These are phyloP conservation scores for Pleurotus sapidus DNA, from an alignment of 768 basidiomycete species.

Conservation along the genomic window DNA sequence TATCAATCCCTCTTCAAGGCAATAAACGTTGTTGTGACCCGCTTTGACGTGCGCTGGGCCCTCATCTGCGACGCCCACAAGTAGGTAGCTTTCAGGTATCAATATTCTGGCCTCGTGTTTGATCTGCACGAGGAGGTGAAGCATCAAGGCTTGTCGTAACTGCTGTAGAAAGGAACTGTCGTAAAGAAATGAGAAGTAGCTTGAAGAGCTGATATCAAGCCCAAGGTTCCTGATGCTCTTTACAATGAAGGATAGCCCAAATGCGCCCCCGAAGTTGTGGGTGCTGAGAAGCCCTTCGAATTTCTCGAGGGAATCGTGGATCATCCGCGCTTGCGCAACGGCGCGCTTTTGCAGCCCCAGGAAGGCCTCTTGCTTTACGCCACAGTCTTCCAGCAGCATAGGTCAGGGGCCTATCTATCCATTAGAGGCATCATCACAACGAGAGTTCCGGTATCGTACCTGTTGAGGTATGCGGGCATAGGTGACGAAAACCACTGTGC, in stretches of 20 bases:
- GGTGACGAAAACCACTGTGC: slow-evolving; percentile 61
- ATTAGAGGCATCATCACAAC: background rate
- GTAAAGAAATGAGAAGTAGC: slow-evolving; percentile 27
- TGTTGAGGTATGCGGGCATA: slow-evolving; percentile 65
- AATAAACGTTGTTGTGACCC: slow-evolving; percentile 53
- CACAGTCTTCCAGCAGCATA: slow-evolving; percentile 80
- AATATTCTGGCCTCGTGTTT: slow-evolving; percentile 76
- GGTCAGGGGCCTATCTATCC: slow-evolving; percentile 53
- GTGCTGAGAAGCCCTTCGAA: slow-evolving; percentile 47
- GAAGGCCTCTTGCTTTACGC: slow-evolving; percentile 57
- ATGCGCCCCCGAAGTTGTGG: slow-evolving; percentile 45
- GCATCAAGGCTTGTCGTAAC: slow-evolving; percentile 59
- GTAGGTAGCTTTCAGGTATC: slow-evolving; percentile 61
- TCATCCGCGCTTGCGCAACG: slow-evolving; percentile 53
- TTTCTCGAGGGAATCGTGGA: slow-evolving; percentile 51
- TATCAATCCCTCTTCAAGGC: slow-evolving; percentile 54
- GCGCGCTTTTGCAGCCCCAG: slow-evolving; percentile 57
- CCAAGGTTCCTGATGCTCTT: slow-evolving; percentile 42
- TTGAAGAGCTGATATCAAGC: slow-evolving; percentile 38
- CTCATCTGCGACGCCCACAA: slow-evolving; percentile 85
- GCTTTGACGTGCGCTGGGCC: slow-evolving; percentile 57
- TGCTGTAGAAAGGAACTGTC: slow-evolving; percentile 57
- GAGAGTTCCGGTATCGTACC: slow-evolving; percentile 36
- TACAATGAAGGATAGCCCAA: slow-evolving; percentile 50
- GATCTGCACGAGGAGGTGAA: slow-evolving; percentile 65